A percentile compares a stretch with the other conserved stretches of the same genome.
Evolutionary conservation across 345 rosid genomes (phyloP).

Genomic region (Melaleuca alternifolia): DNA sequence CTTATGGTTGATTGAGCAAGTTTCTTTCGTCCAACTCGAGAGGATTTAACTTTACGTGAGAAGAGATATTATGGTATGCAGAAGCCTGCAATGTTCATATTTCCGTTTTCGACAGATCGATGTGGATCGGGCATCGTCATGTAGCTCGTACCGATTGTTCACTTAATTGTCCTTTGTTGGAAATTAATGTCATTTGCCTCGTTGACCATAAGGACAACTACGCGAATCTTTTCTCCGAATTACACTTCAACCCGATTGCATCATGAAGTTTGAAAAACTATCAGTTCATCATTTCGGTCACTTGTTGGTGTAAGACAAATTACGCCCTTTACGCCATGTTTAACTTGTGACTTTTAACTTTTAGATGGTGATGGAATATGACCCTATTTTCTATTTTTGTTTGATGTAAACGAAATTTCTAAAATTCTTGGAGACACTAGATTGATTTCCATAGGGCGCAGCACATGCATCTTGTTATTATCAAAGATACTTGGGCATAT

Average conservation of each 20-base stretch:
- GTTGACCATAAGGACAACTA: not conserved
- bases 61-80: no score
- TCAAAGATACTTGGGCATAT: not conserved
- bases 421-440: not conserved
- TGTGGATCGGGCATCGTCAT: no score
- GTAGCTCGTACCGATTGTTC: not conserved
- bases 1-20: not conserved
- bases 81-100: no score
- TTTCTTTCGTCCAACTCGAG: not conserved
- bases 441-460: not conserved
- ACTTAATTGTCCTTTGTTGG: not conserved
- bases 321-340: not conserved
- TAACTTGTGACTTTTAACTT: not conserved
- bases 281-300: not conserved
- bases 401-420: not conserved
- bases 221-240: not conserved
- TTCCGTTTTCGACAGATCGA: no score
- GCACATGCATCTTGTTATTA: not conserved
- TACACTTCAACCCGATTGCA: not conserved
- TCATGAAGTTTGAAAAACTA: not conserved
- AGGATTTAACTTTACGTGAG: not conserved
- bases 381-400: not conserved
- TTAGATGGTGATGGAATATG: not conserved
- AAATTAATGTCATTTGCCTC: not conserved
- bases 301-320: not conserved